Base-by-base conservation (phyloP, 768 basidiomycete species). In the Macrocybe gigantea region DNA sequence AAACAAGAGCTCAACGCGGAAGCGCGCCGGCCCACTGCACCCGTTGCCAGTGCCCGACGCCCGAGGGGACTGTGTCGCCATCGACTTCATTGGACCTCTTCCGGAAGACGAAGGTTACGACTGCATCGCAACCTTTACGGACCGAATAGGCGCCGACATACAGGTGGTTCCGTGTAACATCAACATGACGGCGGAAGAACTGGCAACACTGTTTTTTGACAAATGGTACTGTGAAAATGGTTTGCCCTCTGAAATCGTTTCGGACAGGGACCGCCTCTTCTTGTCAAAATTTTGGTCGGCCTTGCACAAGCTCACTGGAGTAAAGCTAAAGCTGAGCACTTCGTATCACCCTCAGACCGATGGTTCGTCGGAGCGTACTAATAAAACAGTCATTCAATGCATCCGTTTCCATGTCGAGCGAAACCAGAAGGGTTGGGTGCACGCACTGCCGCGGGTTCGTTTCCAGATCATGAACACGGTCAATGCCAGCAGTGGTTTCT, bases 81-180 rank as follows among this genome's bases (percentile, higher is more conserved):
- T 68, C 1, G 63, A 69, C 35, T 68, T 67, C 47, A 49, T 68
- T 8, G 63, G 66, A 0, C 68, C 64, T 0, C 41, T 70, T 0
- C 65, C 64, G 0, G 45, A 50, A 6, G 62, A 66, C 12, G 11
- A 52, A 0, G 62, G 62, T 1, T 62, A 41, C 33, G 54, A 68
- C 38, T 56, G 49, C 29, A 38, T 68, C 0, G 10, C 60, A 0
- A 58, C 58, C 0, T 60, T 69, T 31, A 67, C 62, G 0, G 61
- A 22, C 22, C 22, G 22, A 22, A 22, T 22, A 22, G 22, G 22
- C 22, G 22, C 22, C 22, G 22, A 22, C 22, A 58, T 38, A 46
- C 55, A 38, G 6, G 46, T 51, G 34, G 47, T 41, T 14, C 52
- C 43, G 38, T 55, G 38, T 31, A 45, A 15, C 31, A 50, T 48